Base-by-base conservation (phyloP, 345 rosid species). In the Microcos paniculata region DNA sequence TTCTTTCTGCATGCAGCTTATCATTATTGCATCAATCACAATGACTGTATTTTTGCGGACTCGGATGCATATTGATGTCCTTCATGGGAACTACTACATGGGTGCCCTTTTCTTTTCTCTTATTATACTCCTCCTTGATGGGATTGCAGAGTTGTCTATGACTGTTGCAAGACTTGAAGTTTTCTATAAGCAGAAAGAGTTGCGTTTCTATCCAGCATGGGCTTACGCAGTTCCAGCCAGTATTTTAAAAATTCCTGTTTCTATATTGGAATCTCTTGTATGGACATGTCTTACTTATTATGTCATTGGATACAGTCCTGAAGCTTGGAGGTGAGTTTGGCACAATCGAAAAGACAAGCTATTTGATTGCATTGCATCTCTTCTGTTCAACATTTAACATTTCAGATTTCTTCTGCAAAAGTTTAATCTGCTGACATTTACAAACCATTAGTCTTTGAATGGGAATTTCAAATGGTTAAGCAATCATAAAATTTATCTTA, bases 251-350 rank as follows among this genome's bases (percentile, higher is more conserved):
- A 19, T 89, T 68, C 92, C 95, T 45, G 76, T 88, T 35, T 90
- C 91, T 3, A 56, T 90, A 16, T 24, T 88, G 61, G 87, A 86
- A 80, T 75, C 91, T 56, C 49, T 87, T 2, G 84, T 84, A n/a
- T 90, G 95, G 95, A 87, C 91, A 2, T 62, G 82, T 69, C 90
- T 91, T 26, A 85, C 97, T 28, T 93, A 93, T 84, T 91, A 88
- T 80, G 92, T 86, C 70, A 87, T 88, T 46, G 98, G 98, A 66
- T 92, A 86, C 76, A 85, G 88, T 76, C 95, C 97, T 42, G 90
- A 92, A 77, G 85, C 77, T 26, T 87, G 80, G 69, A 88, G 98
- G 97, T 94, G 73, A 76, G 74, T n/a, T 75, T 14, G 30, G 24
- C 35, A 13, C 19, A n/a, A n/a, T 40, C 43, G 24, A 30, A 8